Percentiles rank a stretch among this genome's conserved stretches.
These are phyloP conservation scores for Pseudopyrenochaeta lycopersici DNA, from an alignment of 2,329 filamentous ascomycete genomes.

Conservation along the genomic window DNA sequence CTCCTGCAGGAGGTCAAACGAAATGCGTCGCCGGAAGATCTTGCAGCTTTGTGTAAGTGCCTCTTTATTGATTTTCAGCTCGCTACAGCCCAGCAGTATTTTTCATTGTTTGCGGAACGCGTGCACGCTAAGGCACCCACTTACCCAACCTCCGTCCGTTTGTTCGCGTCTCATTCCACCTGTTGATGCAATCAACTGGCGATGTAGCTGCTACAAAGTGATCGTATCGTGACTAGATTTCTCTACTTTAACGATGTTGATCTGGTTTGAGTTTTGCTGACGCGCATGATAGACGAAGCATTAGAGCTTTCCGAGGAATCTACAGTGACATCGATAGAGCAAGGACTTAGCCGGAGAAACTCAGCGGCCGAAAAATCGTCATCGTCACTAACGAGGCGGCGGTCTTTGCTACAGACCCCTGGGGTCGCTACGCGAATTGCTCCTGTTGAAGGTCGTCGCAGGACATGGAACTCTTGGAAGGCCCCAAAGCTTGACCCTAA, in stretches of 20 bases:
- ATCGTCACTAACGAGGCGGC: constrained; percentile 46
- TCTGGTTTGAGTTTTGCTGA: constrained; percentile 12
- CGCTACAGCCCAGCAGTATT: neutral
- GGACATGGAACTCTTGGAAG: constrained; percentile 45
- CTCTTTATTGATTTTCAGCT: neutral
- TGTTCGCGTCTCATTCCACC: no score
- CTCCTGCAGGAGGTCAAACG: constrained; percentile 59
- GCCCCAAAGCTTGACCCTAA: constrained; percentile 31
- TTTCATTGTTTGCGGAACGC: neutral
- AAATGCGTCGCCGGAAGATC: constrained; percentile 57
- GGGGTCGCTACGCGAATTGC: constrained; percentile 49
- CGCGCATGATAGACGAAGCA: constrained; percentile 35
- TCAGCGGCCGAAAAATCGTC: constrained; percentile 33
- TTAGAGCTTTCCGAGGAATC: constrained; percentile 30
- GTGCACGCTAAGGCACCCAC: neutral
- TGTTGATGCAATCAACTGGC: no score
- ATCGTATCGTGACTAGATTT: no score
- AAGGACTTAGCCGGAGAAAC: constrained; percentile 26
- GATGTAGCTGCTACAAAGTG: no score
- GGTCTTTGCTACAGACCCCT: constrained; percentile 51
- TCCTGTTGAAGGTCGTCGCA: constrained; percentile 43
- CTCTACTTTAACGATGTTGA: no score
- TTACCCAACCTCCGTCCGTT: no score
- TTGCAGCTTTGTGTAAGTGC: constrained; percentile 53
- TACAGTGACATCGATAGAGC: constrained; percentile 15